Evolutionary conservation across 192 early-diverging fungal species (phyloP).

Genomic region (Gigaspora rosea): DNA sequence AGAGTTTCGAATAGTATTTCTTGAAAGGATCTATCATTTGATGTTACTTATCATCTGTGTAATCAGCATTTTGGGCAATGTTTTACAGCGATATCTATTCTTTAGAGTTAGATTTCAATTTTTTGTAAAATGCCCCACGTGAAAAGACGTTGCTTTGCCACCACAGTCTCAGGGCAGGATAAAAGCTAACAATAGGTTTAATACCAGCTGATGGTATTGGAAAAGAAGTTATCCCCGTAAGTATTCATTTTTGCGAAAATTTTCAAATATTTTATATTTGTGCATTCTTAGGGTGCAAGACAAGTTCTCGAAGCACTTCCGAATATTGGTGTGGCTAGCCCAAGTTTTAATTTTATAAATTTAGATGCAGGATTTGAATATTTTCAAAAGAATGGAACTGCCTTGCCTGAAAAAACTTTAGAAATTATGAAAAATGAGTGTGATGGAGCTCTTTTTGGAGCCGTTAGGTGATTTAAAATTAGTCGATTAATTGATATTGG

Average conservation of each 20-base stretch:
- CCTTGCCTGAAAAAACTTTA: constrained; percentile 89
- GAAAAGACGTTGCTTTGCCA: constrained; percentile 41
- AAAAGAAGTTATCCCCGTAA: constrained; percentile 90
- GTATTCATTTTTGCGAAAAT: not conserved
- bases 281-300: constrained; percentile 70
- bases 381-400: constrained; percentile 91
- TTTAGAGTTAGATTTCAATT: no score
- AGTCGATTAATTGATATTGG: no score
- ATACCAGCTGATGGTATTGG: constrained; percentile 98
- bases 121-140: constrained; percentile 34
- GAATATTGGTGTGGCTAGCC: constrained; percentile 48
- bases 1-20: not conserved
- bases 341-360: constrained; percentile 76
- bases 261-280: not conserved
- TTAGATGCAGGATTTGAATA: constrained; percentile 95
- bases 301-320: constrained; percentile 81
- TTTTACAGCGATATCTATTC: not conserved
- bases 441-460: constrained; percentile 94
- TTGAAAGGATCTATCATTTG: no score
- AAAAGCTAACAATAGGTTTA: constrained; percentile 82
- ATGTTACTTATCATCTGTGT: no score
- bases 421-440: constrained; percentile 78
- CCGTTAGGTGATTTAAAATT: constrained; percentile 74
- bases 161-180: constrained; percentile 21
- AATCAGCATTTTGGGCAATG: no score